phyloP scores from a whole-genome alignment of 371 early-diverging fungal species.

The Mortierella sp. region DNA sequence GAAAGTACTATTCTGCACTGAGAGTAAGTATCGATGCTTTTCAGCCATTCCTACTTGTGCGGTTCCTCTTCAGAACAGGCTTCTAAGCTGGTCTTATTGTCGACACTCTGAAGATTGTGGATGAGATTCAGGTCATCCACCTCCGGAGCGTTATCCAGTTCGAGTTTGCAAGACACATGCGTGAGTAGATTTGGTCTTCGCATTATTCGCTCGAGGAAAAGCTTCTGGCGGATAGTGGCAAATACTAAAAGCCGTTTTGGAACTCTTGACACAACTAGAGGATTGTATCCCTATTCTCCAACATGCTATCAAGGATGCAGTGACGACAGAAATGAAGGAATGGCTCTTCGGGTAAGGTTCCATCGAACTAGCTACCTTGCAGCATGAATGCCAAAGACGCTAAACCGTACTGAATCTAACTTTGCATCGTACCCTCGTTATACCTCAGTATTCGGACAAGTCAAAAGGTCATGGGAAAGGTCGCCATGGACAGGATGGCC shows the following conservation, averaged over 20 bases:
- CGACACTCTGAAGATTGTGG: conserved; percentile 68
- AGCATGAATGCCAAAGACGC: too few species aligned
- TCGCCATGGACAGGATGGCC: conserved; percentile 84
- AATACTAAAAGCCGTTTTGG: background rate
- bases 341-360: conserved; percentile 85
- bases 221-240: too few species aligned
- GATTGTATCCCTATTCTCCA: conserved; percentile 88
- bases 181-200: conserved; percentile 57
- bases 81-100: background rate
- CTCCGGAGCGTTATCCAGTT: conserved; percentile 76
- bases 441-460: conserved; percentile 77
- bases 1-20: conserved; percentile 92
- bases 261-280: conserved; percentile 51
- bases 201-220: background rate
- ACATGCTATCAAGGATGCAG: conserved; percentile 83
- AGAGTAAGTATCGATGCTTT: conserved; percentile 60
- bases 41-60: background rate
- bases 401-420: too few species aligned
- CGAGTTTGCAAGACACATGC: conserved; percentile 81
- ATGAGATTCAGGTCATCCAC: conserved; percentile 78
- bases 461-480: conserved; percentile 85
- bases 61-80: background rate
- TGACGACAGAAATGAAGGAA: conserved; percentile 87
- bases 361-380: background rate
- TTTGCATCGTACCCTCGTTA: background rate